Evolutionary conservation across 805 yeast genomes (phyloP).

Genomic region (Wickerhamomyces rabaulensis): DNA sequence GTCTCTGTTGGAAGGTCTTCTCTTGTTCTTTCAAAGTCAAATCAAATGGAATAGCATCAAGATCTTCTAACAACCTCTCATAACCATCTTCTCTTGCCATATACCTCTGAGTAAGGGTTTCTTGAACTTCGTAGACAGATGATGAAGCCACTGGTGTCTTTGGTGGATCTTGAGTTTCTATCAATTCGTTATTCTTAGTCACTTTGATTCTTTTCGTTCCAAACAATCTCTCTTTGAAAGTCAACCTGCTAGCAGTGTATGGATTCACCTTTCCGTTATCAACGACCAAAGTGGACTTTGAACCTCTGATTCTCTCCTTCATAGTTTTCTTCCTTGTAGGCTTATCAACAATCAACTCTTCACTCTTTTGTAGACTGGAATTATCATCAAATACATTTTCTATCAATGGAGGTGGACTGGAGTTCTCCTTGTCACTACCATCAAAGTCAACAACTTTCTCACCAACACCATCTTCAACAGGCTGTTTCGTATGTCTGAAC

Average conservation of each 20-base stretch:
- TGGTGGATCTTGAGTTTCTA: neutral
- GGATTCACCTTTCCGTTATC: neutral
- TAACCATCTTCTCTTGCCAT: constrained; percentile 14
- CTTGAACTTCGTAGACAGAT: constrained; percentile 10
- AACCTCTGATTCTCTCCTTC: neutral
- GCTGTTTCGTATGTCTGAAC: neutral
- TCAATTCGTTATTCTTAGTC: neutral
- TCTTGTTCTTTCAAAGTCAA: constrained; percentile 10
- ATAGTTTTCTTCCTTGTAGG: constrained; percentile 2
- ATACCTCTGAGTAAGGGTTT: constrained; percentile 24
- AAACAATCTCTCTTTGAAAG: constrained; percentile 9
- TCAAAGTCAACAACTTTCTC: neutral
- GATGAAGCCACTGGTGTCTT: neutral
- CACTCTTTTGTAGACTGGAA: constrained; percentile 9
- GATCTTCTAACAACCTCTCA: constrained; percentile 18
- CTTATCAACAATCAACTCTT: neutral
- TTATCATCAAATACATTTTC: neutral
- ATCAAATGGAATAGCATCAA: constrained; percentile 22
- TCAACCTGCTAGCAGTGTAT: neutral
- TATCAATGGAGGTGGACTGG: neutral
- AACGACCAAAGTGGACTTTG: neutral
- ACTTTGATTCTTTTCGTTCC: neutral
- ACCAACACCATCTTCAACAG: neutral
- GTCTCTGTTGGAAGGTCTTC: constrained; percentile 4
- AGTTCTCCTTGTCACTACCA: neutral